Evolutionary conservation across 1,139 yeast genomes (phyloP).

Genomic region (Debaryomyces psychrophilus): DNA sequence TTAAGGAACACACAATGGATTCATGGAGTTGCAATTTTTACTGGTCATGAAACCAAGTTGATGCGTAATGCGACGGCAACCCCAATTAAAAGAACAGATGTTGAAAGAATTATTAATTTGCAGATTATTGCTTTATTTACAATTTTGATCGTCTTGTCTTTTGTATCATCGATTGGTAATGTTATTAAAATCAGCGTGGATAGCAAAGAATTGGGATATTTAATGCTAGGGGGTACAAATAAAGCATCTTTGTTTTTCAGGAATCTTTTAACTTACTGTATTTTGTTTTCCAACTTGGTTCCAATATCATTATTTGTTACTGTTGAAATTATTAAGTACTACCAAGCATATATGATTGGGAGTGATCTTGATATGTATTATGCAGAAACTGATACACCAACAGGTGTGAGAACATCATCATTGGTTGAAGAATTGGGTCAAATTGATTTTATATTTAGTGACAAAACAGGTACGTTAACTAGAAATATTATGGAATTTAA

Average conservation of each 20-base stretch:
- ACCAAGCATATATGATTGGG: slow-evolving; percentile 91
- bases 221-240: slow-evolving; percentile 70
- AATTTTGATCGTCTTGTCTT: slow-evolving; percentile 70
- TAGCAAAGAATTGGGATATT: slow-evolving; percentile 57
- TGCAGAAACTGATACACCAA: slow-evolving; percentile 86
- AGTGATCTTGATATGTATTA: slow-evolving; percentile 93
- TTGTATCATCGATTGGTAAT: slow-evolving; percentile 86
- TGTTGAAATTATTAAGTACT: slow-evolving; percentile 91
- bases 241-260: slow-evolving; percentile 75
- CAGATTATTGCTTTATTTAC: slow-evolving; percentile 89
- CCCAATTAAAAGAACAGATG: slow-evolving; percentile 95
- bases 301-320: slow-evolving; percentile 96
- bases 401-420: slow-evolving; percentile 92
- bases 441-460: slow-evolving; percentile 92
- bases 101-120: slow-evolving; percentile 89
- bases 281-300: slow-evolving; percentile 89
- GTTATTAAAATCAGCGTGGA: slow-evolving; percentile 70
- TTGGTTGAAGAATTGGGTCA: slow-evolving; percentile 96
- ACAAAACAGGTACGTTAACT: slow-evolving; percentile 94
- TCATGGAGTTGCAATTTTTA: slow-evolving; percentile 89
- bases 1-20: slow-evolving; percentile 94
- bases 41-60: slow-evolving; percentile 97
- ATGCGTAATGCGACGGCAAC: slow-evolving; percentile 99
- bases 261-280: slow-evolving; percentile 93
- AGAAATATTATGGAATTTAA: slow-evolving; percentile 95